phyloP scores from a whole-genome alignment of 2,329 filamentous ascomycete genomes.

The Ambrosiella cleistominuta region DNA sequence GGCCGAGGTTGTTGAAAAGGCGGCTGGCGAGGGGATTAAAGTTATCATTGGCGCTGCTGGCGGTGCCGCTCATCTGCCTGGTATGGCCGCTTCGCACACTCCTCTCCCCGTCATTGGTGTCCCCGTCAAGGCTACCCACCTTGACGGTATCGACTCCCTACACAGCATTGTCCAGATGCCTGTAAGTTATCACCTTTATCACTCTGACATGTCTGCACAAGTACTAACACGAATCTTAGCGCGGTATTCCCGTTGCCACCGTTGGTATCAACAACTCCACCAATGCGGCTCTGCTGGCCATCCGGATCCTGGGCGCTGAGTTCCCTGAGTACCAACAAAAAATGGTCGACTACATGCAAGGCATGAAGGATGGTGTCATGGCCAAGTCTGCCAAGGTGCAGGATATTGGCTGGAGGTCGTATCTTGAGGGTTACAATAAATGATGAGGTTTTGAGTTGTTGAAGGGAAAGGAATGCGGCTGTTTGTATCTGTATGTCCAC shows the following conservation, averaged over 20 bases:
- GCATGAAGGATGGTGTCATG: conserved; percentile 46
- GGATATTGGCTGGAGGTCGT: conserved; percentile 37
- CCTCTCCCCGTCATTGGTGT: conserved; percentile 61
- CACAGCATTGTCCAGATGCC: conserved; percentile 3
- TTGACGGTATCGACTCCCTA: conserved; percentile 5
- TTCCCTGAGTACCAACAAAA: conserved; percentile 37
- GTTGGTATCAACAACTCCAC: conserved; percentile 68
- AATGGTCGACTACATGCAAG: conserved; percentile 42
- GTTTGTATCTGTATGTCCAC: conserved; percentile 3
- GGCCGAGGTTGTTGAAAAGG: conserved; percentile 46
- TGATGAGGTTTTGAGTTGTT: conserved; percentile 8
- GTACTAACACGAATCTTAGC: conserved; percentile 15
- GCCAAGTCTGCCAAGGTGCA: conserved; percentile 41
- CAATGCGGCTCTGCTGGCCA: conserved; percentile 57
- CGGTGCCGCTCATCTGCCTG: conserved; percentile 54
- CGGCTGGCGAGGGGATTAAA: conserved; percentile 47
- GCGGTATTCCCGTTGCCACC: conserved; percentile 55
- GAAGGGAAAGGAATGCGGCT: not conserved
- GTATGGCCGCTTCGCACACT: conserved; percentile 58
- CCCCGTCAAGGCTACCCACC: conserved; percentile 53
- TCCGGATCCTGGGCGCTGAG: conserved; percentile 44
- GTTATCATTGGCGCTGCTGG: conserved; percentile 63
- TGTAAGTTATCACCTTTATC: conserved; percentile 25
- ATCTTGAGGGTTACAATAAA: conserved; percentile 25
- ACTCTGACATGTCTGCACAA: conserved; percentile 21